Evolutionary conservation across 306 rosid genomes (phyloP), one percentile per base, ranked within the genome.

Genomic region (Mucuna pruriens): DNA sequence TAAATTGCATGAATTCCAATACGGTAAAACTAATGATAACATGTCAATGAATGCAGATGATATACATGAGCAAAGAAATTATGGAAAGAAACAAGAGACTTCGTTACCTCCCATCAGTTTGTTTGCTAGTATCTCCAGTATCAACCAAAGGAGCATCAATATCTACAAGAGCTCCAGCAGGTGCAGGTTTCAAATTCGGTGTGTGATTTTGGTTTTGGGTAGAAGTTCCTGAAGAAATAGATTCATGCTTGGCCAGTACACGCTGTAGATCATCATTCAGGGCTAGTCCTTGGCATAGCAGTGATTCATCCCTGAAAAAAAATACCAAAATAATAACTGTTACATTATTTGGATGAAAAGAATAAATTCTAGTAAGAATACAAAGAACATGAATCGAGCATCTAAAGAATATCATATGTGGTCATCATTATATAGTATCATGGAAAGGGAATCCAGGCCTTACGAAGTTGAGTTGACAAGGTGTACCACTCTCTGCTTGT

Each of bases 401-500:
- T 54, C 11, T 34, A 82, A 9, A 45, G 29, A 69, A 20, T 34
- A 62, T 34, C 20, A 63, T 79, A 69, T 39, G 45, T 20, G 17
- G 61, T n/a, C 66, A 57, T 57, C 8, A 48, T 44, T 70, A 71
- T 60, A 62, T 69, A 80, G 23, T 49, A 65, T 68, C 52, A 16
- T 63, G 46, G 20, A 62, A 36, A 68, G 74, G 77, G 75, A 80
- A 36, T 55, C 33, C 64, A 61, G 84, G 85, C 19, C 96, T 89
- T 90, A 95, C 99, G 93, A 85, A 75, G 98, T 95, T 69, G 98
- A 90, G 79, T 95, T 95, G 76, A 95, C 99, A 85, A 95, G 99
- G 91, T 93, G 99, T 19, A 95, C 97, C 82, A 95, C 97, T 85
- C 99, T 92, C 87, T 92, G 98, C 90, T 93, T 95, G 89, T 91